Base-by-base conservation (phyloP, 768 basidiomycete species). In the Phylloporus sp. region DNA sequence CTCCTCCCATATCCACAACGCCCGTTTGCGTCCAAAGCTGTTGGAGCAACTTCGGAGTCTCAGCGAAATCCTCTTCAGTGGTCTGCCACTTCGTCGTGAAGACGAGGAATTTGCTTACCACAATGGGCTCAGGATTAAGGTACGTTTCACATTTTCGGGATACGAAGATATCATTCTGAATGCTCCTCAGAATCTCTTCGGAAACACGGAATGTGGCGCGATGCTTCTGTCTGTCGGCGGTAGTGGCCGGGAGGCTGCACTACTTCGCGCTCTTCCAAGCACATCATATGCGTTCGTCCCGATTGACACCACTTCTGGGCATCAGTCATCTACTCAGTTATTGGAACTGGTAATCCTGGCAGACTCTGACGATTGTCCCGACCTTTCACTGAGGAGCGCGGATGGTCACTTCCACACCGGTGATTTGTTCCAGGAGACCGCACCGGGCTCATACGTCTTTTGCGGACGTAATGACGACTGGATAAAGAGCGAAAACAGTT, bases 391-490 rank as follows among this genome's bases (percentile, higher is more conserved):
- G 6, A 77, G 85, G 45, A 64, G 76, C 44, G 56, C 74, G 1
- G 86, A 90, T 63, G 86, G 86, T 6, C 73, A 86, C 61, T 88
- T 86, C 71, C 88, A 88, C 65, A 89, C 88, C 13, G 88, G 88
- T 2, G 88, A 91, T 66, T 72, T 91, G n/a, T 91, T 90, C 73
- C 77, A 80, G 60, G 82, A 87, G 65, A 72, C 75, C 16, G 57
- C 71, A 2, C 73, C 80, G 1, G 85, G 85, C 0, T 71, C 69
- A 58, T 90, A 84, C 63, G 63, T 81, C 41, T 86, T 78, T 55
- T 79, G 84, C 32, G 88, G 88, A 23, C 80, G 88, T 36, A 81
- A 88, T 54, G 88, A 91, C 59, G 88, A 91, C 67, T 89, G 88
- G 88, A 90, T 91, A 66, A 91, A 90, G 72, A 84, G 82, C 34